phyloP scores from a whole-genome alignment of 2,329 filamentous ascomycete species.

The Aspergillus thermomutatus region DNA sequence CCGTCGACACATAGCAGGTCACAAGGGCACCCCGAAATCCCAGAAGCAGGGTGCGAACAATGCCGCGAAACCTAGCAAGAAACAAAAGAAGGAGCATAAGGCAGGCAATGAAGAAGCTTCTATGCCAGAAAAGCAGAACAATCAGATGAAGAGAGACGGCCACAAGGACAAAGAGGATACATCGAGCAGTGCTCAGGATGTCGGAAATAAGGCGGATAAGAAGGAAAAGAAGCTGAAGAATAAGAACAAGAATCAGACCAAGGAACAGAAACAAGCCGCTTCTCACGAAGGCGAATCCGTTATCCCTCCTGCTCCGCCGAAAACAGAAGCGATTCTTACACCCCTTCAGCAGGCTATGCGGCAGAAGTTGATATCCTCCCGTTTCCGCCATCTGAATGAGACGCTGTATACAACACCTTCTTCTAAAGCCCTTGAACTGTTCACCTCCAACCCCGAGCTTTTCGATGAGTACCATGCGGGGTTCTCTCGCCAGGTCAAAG shows the following conservation, averaged over 20 bases:
- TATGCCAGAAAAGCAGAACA: neutral
- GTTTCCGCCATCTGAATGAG: constrained; percentile 96
- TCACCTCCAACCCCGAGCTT: constrained; percentile 82
- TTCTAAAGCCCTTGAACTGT: constrained; percentile 74
- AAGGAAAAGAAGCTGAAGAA: constrained; percentile 18
- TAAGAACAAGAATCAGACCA: constrained; percentile 33
- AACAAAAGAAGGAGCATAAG: constrained; percentile 29
- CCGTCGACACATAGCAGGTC: constrained; percentile 73
- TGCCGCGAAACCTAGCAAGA: constrained; percentile 22
- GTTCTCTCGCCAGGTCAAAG: constrained; percentile 90
- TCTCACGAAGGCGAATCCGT: constrained; percentile 10
- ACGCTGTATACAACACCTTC: constrained; percentile 93
- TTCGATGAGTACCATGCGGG: constrained; percentile 96
- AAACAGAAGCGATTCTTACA: constrained; percentile 65
- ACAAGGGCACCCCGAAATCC: constrained; percentile 35
- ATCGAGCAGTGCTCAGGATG: constrained; percentile 5
- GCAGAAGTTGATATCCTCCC: constrained; percentile 88
- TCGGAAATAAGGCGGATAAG: constrained; percentile 26
- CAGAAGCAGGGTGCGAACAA: constrained; percentile 35
- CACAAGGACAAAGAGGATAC: constrained; percentile 26
- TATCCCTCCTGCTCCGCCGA: constrained; percentile 38
- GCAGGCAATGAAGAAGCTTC: constrained; percentile 12
- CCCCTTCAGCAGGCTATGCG: constrained; percentile 93
- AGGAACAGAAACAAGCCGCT: constrained; percentile 18
- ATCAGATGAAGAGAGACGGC: constrained; percentile 8